Base-by-base conservation (phyloP, 192 early-diverging fungal species). In the Coemansia sp. region DNA sequence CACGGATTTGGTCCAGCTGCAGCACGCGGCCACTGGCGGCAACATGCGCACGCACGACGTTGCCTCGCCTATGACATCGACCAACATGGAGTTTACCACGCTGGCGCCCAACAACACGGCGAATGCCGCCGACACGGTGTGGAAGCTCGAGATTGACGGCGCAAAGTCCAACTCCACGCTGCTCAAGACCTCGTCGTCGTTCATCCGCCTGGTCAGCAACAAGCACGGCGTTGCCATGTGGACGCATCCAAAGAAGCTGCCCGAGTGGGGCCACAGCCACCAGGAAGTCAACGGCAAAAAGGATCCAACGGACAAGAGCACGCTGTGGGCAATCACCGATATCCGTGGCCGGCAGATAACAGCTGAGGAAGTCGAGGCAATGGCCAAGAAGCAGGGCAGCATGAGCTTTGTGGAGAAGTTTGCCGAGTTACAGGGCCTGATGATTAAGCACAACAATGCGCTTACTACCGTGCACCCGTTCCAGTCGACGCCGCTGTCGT, bases 281-380 rank as follows among this genome's bases (percentile, higher is more conserved):
- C 90, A 94, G 66, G 96, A 99, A 64, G 86, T 98, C 56, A 99
- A 98, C 83, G 98, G 98, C 29, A 96, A 97, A 84, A 99, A 99
- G 79, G 94, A 95, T n/a, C 59, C 85, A 37, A 56, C 75, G 1
- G 92, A 95, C 22, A 84, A 85, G 59, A 70, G 74, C 46, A 94
- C 92, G 68, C 57, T 85, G 41, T 99, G 95, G 95, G 79, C 86
- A 47, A 84, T 92, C n/a, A 86, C 94, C 24, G 84, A 89, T 17
- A 91, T 99, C 53, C 67, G 84, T 27, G 92, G 90, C 62, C 91
- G 83, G 70, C 86, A 91, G 71, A 87, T 69, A 12, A 56, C 72
- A 7, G 38, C 64, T 2, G 75, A 60, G 25, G 68, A 74, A 36
- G 45, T 59, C 14, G 67, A 53, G 11, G 72, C 47, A 39, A 66